Evolutionary conservation across 2,329 filamentous ascomycete genomes (phyloP).

Genomic region (Kalaharituber pfeilii): DNA sequence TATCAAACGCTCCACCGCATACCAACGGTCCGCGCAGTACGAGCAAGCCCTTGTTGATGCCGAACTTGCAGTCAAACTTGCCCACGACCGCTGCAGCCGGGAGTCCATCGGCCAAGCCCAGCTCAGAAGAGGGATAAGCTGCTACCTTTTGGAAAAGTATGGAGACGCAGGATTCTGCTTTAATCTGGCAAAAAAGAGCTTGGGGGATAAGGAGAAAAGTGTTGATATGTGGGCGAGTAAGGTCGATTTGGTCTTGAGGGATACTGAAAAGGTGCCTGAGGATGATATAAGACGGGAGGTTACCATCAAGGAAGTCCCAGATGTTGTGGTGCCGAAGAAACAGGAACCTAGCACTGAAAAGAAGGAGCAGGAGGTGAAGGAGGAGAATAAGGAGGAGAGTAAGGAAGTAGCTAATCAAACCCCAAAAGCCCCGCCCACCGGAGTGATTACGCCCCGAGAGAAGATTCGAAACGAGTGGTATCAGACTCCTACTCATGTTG

Average conservation of each 20-base stretch:
- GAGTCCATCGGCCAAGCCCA: constrained; percentile 47
- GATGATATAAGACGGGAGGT: constrained; percentile 20
- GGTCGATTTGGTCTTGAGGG: constrained; percentile 17
- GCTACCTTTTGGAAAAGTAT: constrained; percentile 41
- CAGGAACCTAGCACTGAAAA: constrained; percentile 23
- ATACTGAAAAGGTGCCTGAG: constrained; percentile 13
- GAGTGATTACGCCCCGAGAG: constrained; percentile 30
- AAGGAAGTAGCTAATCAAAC: constrained; percentile 5
- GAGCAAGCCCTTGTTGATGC: constrained; percentile 34
- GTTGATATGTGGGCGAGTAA: constrained; percentile 21
- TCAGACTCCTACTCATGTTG: constrained; percentile 41
- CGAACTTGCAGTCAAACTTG: constrained; percentile 33
- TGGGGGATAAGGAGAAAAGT: constrained; percentile 31
- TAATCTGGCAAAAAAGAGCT: constrained; percentile 34
- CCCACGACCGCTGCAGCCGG: constrained; percentile 39
- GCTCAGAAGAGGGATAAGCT: constrained; percentile 40
- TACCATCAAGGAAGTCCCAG: constrained; percentile 19
- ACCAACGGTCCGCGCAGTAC: constrained; percentile 34
- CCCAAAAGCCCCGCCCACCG: constrained; percentile 3
- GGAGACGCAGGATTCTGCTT: constrained; percentile 42
- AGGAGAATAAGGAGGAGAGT: constrained; percentile 8
- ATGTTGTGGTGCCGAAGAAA: constrained; percentile 26
- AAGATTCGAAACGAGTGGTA: constrained; percentile 55
- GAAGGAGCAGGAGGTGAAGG: constrained; percentile 18
- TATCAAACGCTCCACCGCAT: constrained; percentile 45